Evolutionary conservation across 495 filamentous ascomycete genomes (phyloP).

Genomic region (Hypoxylon intermedium): DNA sequence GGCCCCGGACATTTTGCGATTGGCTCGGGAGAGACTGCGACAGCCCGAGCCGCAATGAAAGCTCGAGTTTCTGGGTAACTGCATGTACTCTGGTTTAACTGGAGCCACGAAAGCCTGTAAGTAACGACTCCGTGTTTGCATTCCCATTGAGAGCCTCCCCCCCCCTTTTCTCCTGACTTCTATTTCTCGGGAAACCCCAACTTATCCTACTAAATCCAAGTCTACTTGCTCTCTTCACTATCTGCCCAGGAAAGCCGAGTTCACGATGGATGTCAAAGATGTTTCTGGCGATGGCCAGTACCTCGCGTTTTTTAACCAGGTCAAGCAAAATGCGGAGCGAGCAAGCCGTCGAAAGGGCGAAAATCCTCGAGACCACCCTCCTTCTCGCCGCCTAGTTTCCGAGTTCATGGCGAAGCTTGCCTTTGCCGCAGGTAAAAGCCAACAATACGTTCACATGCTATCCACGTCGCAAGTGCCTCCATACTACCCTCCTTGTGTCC

Average conservation of each 20-base stretch:
- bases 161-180: not conserved
- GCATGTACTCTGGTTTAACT: not conserved
- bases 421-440: not conserved
- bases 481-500: slow-evolving; percentile 22
- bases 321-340: slow-evolving; percentile 2
- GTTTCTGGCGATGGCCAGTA: not conserved
- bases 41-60: not conserved
- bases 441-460: not conserved
- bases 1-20: not conserved
- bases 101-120: not conserved
- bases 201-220: not conserved
- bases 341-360: slow-evolving; percentile 24
- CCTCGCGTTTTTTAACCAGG: not conserved
- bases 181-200: not conserved
- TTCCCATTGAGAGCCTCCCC: not conserved
- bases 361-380: slow-evolving; percentile 22
- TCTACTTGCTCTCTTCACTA: not conserved
- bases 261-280: slow-evolving; percentile 12
- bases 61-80: not conserved
- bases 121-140: not conserved
- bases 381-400: not conserved
- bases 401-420: slow-evolving; percentile 9
- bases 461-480: slow-evolving; percentile 9
- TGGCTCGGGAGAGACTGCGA: not conserved
- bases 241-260: not conserved